Evolutionary conservation across 352 stramenopile genomes (phyloP).

Genomic region (Phytophthora pini): DNA sequence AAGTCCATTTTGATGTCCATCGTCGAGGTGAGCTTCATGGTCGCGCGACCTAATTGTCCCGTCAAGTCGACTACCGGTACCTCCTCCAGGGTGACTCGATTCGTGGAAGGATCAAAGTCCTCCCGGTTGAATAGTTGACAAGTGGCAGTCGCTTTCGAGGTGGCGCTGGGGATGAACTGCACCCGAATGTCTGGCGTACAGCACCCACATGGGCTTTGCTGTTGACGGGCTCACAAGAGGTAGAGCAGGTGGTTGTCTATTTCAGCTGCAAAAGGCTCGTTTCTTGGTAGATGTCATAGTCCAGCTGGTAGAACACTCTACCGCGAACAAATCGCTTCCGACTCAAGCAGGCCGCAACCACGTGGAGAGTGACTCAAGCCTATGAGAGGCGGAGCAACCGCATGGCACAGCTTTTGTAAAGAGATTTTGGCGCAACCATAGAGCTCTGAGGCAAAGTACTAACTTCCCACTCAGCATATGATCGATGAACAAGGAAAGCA

Average conservation of each 20-base stretch:
- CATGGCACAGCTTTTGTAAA: too few species aligned
- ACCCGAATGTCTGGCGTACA: constrained; percentile 17
- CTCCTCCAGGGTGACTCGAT: constrained; percentile 17
- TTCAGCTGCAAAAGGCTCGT: neutral
- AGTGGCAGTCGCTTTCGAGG: constrained; percentile 14
- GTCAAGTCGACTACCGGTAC: constrained; percentile 26
- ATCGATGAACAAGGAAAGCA: constrained; percentile 9
- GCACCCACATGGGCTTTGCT: constrained; percentile 24
- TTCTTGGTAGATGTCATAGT: constrained; percentile 16
- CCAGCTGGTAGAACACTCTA: constrained; percentile 19
- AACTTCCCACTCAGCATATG: constrained; percentile 14
- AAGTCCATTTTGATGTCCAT: constrained; percentile 30
- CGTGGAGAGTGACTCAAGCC: neutral
- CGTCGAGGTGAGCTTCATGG: constrained; percentile 19
- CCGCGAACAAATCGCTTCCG: constrained; percentile 2
- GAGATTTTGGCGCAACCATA: neutral
- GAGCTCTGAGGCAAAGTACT: constrained; percentile 4
- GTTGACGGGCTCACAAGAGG: constrained; percentile 19
- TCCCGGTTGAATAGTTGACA: constrained; percentile 21
- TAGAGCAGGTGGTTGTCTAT: neutral
- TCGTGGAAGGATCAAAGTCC: constrained; percentile 2
- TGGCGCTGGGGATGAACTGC: neutral
- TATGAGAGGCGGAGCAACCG: constrained; percentile 6
- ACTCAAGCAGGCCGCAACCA: constrained; percentile 5
- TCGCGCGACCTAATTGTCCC: constrained; percentile 22